phyloP scores from a whole-genome alignment of 1,284 basidiomycete genomes.

The Marasmius fiardii region DNA sequence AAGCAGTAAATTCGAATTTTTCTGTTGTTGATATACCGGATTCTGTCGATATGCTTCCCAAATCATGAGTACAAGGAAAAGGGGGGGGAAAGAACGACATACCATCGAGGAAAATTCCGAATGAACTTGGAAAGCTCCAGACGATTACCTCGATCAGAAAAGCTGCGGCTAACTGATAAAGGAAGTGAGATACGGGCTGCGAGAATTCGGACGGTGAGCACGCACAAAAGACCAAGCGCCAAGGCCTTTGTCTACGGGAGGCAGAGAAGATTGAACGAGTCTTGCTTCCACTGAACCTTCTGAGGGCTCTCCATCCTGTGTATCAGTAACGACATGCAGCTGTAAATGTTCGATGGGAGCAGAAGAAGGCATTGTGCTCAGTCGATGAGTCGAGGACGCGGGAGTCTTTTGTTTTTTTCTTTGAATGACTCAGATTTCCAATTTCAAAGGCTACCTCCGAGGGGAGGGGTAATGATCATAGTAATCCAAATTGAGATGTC shows the following conservation, averaged over 20 bases:
- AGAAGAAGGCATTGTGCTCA: no score
- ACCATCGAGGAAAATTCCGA: conserved; percentile 29
- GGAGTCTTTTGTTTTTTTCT: no score
- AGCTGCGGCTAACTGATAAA: conserved; percentile 28
- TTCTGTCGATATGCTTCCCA: conserved; percentile 28
- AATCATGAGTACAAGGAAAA: not conserved
- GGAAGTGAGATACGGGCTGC: not conserved
- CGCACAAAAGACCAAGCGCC: conserved; percentile 31
- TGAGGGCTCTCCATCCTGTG: not conserved
- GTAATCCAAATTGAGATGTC: no score
- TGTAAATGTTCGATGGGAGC: no score
- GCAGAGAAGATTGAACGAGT: conserved; percentile 19
- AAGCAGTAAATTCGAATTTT: conserved; percentile 24
- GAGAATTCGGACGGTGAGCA: not conserved
- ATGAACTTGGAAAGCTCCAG: conserved; percentile 35
- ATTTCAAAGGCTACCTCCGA: no score
- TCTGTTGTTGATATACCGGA: conserved; percentile 21
- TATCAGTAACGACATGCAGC: no score
- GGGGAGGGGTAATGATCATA: no score
- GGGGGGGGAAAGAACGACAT: not conserved
- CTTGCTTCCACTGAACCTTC: not conserved
- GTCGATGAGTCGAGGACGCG: no score
- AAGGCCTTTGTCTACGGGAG: conserved; percentile 29
- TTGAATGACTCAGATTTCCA: no score
- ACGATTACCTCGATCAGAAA: conserved; percentile 35